Base-by-base conservation (phyloP, 768 basidiomycete genomes). In the Dentipellis fragilis region DNA sequence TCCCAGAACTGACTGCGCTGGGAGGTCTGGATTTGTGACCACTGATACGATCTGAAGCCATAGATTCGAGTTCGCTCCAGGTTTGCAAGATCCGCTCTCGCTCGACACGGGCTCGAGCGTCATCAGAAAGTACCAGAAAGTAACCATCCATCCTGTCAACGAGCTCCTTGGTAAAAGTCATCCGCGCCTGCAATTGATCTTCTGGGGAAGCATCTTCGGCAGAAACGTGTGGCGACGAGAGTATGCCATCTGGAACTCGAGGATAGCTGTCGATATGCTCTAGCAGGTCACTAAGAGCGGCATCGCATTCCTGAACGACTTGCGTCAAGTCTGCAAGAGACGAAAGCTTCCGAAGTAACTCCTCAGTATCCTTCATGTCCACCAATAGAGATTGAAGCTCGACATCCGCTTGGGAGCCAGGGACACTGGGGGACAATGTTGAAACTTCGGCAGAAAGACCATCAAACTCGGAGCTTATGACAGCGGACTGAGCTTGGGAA, bases 251-350 rank as follows among this genome's bases (percentile, higher is more conserved):
- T 4, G 84, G 84, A 35, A 73, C 66, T 2, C 80, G 76, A 9
- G 91, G 90, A 64, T 83, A 92, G 62, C 86, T 89, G 66, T 94
- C 91, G 54, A 92, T 75, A 63, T 92, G 88, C 63, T 92, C 88
- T 48, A 94, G 72, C 4, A 93, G 73, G 66, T 93, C 89, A 62
- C 91, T 93, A 46, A 93, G 73, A 19, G 83, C 80, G n/a, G 74
- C 71, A 65, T 94, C 91, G 61, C 88, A 90, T 17, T 66, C 64
- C 23, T 73, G 73, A 9, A 85, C 66, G 37, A 72, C 64, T 19
- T 73, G 68, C 5, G 74, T 68, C 49, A 92, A 70, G n/a, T 73
- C 69, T 10, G 76, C 79, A n/a, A 93, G 70, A 38, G 69, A 69
- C 52, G 77, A 70, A 22, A 89, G 66, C 46, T 74, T 75, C 35